These are phyloP conservation scores for Brachypodium distachyon DNA, from an alignment of 202 grass and related monocot species.

Conservation along the genomic window DNA sequence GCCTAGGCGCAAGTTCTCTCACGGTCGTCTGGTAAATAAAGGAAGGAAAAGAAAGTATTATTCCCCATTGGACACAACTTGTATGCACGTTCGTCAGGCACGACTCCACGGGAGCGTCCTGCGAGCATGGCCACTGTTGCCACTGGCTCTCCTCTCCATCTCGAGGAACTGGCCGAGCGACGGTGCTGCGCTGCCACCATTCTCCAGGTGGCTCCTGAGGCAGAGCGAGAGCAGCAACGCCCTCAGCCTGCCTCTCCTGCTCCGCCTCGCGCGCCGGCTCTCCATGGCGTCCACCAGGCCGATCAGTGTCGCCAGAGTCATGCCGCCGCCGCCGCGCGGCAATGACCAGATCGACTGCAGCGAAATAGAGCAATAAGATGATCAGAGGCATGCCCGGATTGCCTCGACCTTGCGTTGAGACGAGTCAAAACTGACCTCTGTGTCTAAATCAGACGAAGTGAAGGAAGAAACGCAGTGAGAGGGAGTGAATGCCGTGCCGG, in stretches of 20 bases:
- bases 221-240: slow-evolving; percentile 52
- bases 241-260: slow-evolving; percentile 39
- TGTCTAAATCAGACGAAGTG: slow-evolving; percentile 37
- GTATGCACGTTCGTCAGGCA: not conserved
- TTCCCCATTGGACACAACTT: not conserved
- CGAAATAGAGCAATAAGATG: not conserved
- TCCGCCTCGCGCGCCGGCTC: slow-evolving; percentile 22
- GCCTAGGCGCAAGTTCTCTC: too few relatives aligned
- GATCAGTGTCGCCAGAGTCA: slow-evolving; percentile 53
- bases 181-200: slow-evolving; percentile 5
- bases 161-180: slow-evolving; percentile 59
- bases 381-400: too few relatives aligned
- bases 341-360: slow-evolving; percentile 37
- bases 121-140: not conserved
- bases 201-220: slow-evolving; percentile 40
- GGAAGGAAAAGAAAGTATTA: not conserved
- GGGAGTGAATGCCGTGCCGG: slow-evolving; percentile 40
- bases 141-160: slow-evolving; percentile 43
- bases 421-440: slow-evolving; percentile 31
- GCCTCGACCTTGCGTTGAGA: too few relatives aligned
- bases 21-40: too few relatives aligned
- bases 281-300: slow-evolving; percentile 51
- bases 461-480: slow-evolving; percentile 38
- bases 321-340: slow-evolving; percentile 23
- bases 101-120: not conserved